These are phyloP conservation scores for Saccharomyces eubayanus DNA, from an alignment of 805 yeast species.

Conservation along the genomic window DNA sequence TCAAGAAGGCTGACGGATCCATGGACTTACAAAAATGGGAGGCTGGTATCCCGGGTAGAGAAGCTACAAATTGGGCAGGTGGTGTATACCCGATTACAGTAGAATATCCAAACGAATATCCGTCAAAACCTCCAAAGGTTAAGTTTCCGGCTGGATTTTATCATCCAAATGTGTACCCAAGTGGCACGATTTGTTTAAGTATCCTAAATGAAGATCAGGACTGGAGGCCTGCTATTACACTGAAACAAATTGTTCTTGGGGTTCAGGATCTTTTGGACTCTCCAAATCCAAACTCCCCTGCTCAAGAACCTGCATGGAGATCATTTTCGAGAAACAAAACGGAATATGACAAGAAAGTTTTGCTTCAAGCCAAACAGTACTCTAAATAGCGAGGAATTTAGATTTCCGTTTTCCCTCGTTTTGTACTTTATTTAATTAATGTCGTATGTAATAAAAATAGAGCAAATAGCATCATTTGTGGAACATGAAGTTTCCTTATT, in stretches of 20 bases:
- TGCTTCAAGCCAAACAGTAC: conserved; percentile 71
- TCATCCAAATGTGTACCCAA: conserved; percentile 96
- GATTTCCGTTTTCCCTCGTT: background rate
- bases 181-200: conserved; percentile 91
- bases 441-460: background rate
- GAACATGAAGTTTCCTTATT: background rate
- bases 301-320: conserved; percentile 95
- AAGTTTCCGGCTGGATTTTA: conserved; percentile 82
- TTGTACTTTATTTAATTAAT: background rate
- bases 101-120: conserved; percentile 82
- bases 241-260: conserved; percentile 84
- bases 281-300: conserved; percentile 94
- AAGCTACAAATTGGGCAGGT: conserved; percentile 77
- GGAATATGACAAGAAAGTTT: conserved; percentile 66
- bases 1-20: conserved; percentile 69
- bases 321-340: conserved; percentile 64
- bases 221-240: conserved; percentile 95
- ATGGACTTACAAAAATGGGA: conserved; percentile 82
- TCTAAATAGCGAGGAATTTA: conserved; percentile 30
- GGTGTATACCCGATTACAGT: conserved; percentile 84
- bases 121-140: conserved; percentile 94
- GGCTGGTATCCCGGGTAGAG: conserved; percentile 93
- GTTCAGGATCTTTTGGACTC: conserved; percentile 82
- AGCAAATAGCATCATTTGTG: background rate
- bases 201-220: conserved; percentile 92